phyloP scores from a whole-genome alignment of 2,329 filamentous ascomycete genomes.

The Claviceps purpurea region DNA sequence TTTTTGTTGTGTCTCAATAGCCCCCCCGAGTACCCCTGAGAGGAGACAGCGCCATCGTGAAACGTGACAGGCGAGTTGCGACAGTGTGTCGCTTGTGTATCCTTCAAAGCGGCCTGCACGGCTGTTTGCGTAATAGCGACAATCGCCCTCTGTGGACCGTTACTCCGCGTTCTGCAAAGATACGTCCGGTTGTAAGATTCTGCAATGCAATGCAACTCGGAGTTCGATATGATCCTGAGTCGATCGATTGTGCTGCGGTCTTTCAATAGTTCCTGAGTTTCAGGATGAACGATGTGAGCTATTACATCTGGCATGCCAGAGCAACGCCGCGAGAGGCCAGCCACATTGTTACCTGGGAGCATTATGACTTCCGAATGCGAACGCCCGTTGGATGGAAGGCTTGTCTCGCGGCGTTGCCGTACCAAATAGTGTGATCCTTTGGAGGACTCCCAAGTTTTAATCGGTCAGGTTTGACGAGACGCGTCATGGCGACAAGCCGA shows the following conservation, averaged over 20 bases:
- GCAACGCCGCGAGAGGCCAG: background rate
- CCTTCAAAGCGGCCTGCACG: background rate
- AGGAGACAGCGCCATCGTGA: background rate
- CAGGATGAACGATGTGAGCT: background rate
- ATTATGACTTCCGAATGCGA: background rate
- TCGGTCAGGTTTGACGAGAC: background rate
- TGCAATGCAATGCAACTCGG: background rate
- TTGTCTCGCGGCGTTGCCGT: background rate
- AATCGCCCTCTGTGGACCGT: background rate
- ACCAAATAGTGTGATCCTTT: background rate
- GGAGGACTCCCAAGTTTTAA: background rate
- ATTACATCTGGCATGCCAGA: background rate
- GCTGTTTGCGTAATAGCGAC: constrained; percentile 1
- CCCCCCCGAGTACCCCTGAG: background rate
- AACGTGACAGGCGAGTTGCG: constrained; percentile 2
- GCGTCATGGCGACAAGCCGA: background rate
- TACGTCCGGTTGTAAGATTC: background rate
- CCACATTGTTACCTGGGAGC: background rate
- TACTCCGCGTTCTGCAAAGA: background rate
- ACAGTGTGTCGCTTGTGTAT: background rate
- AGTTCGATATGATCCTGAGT: background rate
- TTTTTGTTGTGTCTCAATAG: background rate
- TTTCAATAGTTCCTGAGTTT: background rate
- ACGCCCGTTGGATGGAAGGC: background rate
- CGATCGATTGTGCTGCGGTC: background rate